Base-by-base conservation (phyloP, 2,329 filamentous ascomycete genomes). In the Claviceps spartinae region DNA sequence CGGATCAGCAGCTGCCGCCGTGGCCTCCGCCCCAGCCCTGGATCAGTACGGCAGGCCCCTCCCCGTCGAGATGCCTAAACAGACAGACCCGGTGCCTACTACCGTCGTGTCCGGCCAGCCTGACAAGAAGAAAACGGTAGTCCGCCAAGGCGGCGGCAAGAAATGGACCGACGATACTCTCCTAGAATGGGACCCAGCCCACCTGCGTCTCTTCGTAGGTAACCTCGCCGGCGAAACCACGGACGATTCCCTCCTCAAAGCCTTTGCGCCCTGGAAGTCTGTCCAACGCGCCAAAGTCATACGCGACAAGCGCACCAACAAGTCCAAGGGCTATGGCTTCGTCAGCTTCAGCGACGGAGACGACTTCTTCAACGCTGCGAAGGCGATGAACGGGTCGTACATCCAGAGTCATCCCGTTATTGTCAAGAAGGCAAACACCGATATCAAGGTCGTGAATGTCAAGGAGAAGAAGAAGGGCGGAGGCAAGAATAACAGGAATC, bases 341-440 rank as follows among this genome's bases (percentile, higher is more conserved):
- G 90, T 98, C 52, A 93, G 88, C 68, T 97, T 98, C 70, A 85
- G 83, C 61, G 87, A 96, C 64, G 87, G 89, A 34, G 93, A 98
- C 66, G 90, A 96, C 63, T 97, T 94, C 67, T 97, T 98, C 74
- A 82, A 88, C 62, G 91, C 93, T 1, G 91, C 89, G 61, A 89
- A 93, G 71, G 91, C 97, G 72, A 97, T 97, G 93, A 87, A 96
- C 63, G 90, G 90, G 60, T 97, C 98, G 72, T 98, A 98, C 69
- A 97, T 98, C 64, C 91, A 95, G 62, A 96, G 89, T 66, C 93
- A 97, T 67, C 93, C 93, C 0, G 87, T 96, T 30, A 74, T 87
- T 26, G 79, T 97, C 59, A 83, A 86, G 67, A 87, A 93, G 66
- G 88, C 87, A 58, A 95, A 85, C 59, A 95, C 91, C 5, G 90